Conservation (phyloP, 2,329 filamentous ascomycete species). For the Lachnellula occidentalis region DNA sequence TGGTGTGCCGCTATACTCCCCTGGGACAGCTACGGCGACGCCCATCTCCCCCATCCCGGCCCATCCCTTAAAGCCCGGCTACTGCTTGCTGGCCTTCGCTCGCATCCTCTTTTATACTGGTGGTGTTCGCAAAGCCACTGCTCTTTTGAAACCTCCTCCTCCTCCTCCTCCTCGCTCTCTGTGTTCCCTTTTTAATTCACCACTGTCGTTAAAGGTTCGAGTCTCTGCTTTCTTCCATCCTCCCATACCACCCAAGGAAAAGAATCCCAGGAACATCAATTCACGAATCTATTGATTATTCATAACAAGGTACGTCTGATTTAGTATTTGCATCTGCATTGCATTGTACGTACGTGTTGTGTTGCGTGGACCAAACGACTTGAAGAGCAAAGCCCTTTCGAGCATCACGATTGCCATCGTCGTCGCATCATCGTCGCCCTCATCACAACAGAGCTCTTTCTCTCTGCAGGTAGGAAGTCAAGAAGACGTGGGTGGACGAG, state of each 20-base stretch:
- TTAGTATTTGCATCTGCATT: no score
- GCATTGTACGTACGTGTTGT: no score
- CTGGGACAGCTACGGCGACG: neutral
- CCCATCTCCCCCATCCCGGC: neutral
- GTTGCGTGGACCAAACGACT: no score
- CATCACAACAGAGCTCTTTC: neutral
- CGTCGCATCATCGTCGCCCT: neutral
- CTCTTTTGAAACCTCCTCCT: slow-evolving; percentile 13
- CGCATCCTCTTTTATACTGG: slow-evolving; percentile 2
- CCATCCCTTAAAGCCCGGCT: slow-evolving; percentile 8
- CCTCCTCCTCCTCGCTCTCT: slow-evolving; percentile 7
- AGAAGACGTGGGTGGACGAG: neutral
- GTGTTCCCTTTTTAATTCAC: slow-evolving; percentile 19
- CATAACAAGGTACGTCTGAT: no score
- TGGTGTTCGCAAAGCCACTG: slow-evolving; percentile 17
- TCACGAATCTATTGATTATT: neutral
- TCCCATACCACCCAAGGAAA: neutral
- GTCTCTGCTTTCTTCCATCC: slow-evolving; percentile 1
- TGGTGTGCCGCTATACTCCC: no score
- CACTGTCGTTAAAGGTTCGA: slow-evolving; percentile 24
- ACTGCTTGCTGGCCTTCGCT: neutral
- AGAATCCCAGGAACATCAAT: neutral
- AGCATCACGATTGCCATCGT: no score
- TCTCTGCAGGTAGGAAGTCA: neutral
- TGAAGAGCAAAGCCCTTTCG: no score